Conservation (phyloP, 305 asterid species). For the Plantago coronopus region DNA sequence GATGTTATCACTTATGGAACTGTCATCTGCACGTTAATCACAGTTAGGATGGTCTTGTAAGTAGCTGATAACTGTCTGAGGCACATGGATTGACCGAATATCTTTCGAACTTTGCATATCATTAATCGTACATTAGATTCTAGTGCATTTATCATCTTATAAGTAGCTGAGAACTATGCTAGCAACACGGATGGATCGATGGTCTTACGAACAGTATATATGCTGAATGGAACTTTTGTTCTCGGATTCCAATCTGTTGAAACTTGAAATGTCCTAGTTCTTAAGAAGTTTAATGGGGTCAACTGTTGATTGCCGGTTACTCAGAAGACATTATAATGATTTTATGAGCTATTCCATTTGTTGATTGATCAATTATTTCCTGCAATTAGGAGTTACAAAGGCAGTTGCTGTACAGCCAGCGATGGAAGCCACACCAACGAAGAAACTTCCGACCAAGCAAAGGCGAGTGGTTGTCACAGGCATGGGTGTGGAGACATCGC, state of each 20-base stretch:
- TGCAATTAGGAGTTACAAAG: conserved; percentile 51
- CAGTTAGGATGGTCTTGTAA: too few relatives aligned
- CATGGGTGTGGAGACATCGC: conserved; percentile 91
- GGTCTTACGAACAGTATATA: neutral
- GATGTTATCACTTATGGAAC: too few relatives aligned
- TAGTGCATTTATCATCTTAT: too few relatives aligned
- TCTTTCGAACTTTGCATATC: neutral
- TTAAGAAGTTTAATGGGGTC: neutral
- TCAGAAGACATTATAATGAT: neutral
- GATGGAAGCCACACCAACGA: conserved; percentile 47
- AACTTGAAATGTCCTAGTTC: too few relatives aligned
- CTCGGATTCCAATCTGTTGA: too few relatives aligned
- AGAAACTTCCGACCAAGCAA: conserved; percentile 63
- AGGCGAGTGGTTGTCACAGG: conserved; percentile 98
- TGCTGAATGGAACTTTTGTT: neutral
- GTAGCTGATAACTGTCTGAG: too few relatives aligned
- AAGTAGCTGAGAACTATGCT: too few relatives aligned
- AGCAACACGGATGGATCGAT: too few relatives aligned
- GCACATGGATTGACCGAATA: too few relatives aligned
- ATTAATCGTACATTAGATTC: neutral
- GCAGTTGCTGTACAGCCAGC: conserved; percentile 49
- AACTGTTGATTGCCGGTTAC: neutral
- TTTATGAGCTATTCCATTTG: neutral
- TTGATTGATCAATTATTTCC: neutral
- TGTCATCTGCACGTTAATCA: too few relatives aligned